Evolutionary conservation across 2,329 filamentous ascomycete species (phyloP), one percentile per base, ranked within the genome.

Genomic region (Plectosphaerella sp.): DNA sequence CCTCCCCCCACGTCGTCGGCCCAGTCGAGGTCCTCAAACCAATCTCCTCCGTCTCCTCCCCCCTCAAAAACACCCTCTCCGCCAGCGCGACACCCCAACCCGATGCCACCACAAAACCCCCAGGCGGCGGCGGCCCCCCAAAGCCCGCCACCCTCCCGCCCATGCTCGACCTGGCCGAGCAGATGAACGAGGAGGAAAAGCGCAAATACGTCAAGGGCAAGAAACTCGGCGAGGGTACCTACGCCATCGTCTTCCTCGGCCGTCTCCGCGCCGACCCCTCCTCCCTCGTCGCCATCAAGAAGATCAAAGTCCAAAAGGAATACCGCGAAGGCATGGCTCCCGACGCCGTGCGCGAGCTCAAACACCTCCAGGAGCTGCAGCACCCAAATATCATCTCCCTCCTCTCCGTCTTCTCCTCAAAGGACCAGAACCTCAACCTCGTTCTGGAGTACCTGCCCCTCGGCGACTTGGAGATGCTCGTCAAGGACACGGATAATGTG

Each of bases 371-470:
- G 68, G 94, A 99, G 73, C 84, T 99, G 25, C 86, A 84, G 18
- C 94, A 99, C 69, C 90, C 92, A 6, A 97, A 97, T 72, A 94
- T 99, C 71, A 96, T 99, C 71, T 87, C 87, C 14, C 82, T 99
- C 7, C 84, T 93, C 64, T 88, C 90, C 62, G 92, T 97, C 59
- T 99, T 97, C 79, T 91, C 88, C 50, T 94, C 91, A 56, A 97
- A 97, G 66, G 89, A 96, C 71, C 91, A 97, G 71, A 97, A 97
- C 67, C 84, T 99, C 59, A 96, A 95, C 65, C 82, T 99, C 9
- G 94, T 99, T 22, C 84, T 99, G 61, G 94, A 99, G 71, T 96
- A 88, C 69, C 80, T 97, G 4, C 92, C 93, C 0, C 83, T 90
- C n/a, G 93, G 94, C 58, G 94, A 99, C 71, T 80, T 99, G 25